Evolutionary conservation across 257 asterid genomes (phyloP), one percentile per base, ranked within the genome.

Genomic region (Linaria vulgaris): DNA sequence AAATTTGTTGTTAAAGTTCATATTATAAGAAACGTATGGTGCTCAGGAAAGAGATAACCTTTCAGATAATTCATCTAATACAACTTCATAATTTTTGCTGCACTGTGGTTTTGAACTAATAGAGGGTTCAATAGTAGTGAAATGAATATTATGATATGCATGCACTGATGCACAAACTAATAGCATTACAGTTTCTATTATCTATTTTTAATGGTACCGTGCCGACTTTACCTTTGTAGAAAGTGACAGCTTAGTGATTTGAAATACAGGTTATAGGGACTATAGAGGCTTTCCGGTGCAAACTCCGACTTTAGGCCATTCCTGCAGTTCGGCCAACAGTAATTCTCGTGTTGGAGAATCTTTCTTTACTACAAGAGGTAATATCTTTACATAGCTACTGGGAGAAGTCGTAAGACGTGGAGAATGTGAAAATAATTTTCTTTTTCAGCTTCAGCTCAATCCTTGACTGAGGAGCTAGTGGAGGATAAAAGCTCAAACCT

Each of bases 371-470:
- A 44, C 82, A 34, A 83, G 78, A 69, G 91, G 91, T 87, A 79
- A 47, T 59, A n/a, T 70, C 56, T 69, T 60, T 69, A 25, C 64
- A 54, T 23, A 49, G 54, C 50, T 47, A 50, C 51, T 9, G 15
- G 39, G 31, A 21, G 23, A 9, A 49, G 1, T 57, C 24, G 8
- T 44, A 14, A 23, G 46, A 23, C 25, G n/a, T 48, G 17, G 22
- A 50, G 38, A 23, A 49, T 41, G 54, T 75, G 59, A 38, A 53
- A 56, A 25, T 52, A 17, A 38, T n/a, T n/a, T n/a, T 61, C 67
- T 24, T 1, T 76, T 84, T 74, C 89, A 88, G 88, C 96, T 70
- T 83, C 98, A 47, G 77, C 84, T 53, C 92, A 86, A 63, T 78
- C 98, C 69, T 54, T 79, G 59, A 61, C 96, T 19, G 84, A 77